These are phyloP conservation scores for Blastobotrys parvus DNA, from an alignment of 805 yeast genomes.

Conservation along the genomic window DNA sequence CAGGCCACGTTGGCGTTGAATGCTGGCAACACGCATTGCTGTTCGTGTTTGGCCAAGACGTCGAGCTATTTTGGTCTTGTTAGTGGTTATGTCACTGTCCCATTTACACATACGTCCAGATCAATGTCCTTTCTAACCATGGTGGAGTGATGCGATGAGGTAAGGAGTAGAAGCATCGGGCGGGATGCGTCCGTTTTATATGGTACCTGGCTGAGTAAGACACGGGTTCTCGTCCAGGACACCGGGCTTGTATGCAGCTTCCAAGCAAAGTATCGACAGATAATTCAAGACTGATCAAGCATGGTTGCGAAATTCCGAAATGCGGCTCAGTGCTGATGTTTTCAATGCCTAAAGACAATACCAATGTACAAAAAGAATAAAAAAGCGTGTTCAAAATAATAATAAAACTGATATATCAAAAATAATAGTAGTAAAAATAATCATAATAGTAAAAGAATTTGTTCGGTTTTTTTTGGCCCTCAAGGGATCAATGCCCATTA, in stretches of 20 bases:
- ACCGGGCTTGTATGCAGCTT: background rate
- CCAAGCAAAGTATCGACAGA: no score
- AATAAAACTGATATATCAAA: no score
- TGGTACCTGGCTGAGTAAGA: background rate
- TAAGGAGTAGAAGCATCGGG: background rate
- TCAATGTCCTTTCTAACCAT: background rate
- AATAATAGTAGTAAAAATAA: no score
- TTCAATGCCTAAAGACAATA: no score
- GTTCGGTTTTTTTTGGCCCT: no score
- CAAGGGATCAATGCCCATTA: no score
- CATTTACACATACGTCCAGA: background rate
- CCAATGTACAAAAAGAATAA: no score
- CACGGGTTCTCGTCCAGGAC: background rate
- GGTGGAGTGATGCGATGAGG: background rate
- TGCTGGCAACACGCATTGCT: conserved; percentile 18
- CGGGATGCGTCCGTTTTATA: background rate
- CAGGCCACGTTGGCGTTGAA: conserved; percentile 53
- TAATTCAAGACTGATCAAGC: no score
- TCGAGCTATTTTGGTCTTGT: conserved; percentile 9
- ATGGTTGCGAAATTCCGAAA: no score
- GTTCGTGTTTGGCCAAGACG: conserved; percentile 22
- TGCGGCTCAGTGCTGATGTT: no score
- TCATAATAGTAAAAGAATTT: background rate
- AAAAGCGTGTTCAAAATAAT: no score
- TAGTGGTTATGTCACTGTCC: background rate